phyloP scores from a whole-genome alignment of 345 rosid species.

The Excoecaria cochinchinensis region DNA sequence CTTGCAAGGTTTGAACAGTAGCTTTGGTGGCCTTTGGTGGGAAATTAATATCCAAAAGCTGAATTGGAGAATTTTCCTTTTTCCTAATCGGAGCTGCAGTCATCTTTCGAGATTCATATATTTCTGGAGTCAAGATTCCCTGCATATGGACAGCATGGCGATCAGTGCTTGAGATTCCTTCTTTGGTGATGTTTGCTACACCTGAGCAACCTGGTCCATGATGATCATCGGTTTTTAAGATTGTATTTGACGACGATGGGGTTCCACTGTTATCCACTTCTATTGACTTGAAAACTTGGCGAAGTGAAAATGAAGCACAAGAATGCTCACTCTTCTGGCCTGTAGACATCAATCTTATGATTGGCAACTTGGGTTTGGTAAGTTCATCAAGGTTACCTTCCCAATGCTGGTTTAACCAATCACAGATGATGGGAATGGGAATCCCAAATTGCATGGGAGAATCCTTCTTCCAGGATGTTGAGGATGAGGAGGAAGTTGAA shows the following conservation, averaged over 20 bases:
- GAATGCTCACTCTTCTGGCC: slow-evolving; percentile 90
- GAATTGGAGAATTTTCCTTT: slow-evolving; percentile 53
- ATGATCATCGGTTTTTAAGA: slow-evolving; percentile 40
- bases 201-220: slow-evolving; percentile 43
- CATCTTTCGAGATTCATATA: slow-evolving; percentile 72
- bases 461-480: slow-evolving; percentile 72
- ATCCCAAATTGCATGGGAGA: slow-evolving; percentile 80
- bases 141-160: slow-evolving; percentile 52
- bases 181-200: slow-evolving; percentile 37
- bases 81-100: slow-evolving; percentile 59
- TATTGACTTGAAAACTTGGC: slow-evolving; percentile 70
- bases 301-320: slow-evolving; percentile 79
- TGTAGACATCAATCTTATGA: slow-evolving; percentile 82
- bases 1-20: slow-evolving; percentile 22
- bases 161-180: slow-evolving; percentile 43
- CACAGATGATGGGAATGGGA: slow-evolving; percentile 84
- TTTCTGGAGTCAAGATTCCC: slow-evolving; percentile 90
- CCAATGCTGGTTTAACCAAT: slow-evolving; percentile 98
- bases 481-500: slow-evolving; percentile 56
- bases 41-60: slow-evolving; percentile 90
- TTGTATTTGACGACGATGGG: slow-evolving; percentile 51
- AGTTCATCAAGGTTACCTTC: slow-evolving; percentile 93
- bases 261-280: slow-evolving; percentile 49
- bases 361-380: slow-evolving; percentile 78
- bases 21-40: slow-evolving; percentile 56